These are phyloP conservation scores for Sporothrix pallida DNA, from an alignment of 2,329 filamentous ascomycete genomes.

Conservation along the genomic window DNA sequence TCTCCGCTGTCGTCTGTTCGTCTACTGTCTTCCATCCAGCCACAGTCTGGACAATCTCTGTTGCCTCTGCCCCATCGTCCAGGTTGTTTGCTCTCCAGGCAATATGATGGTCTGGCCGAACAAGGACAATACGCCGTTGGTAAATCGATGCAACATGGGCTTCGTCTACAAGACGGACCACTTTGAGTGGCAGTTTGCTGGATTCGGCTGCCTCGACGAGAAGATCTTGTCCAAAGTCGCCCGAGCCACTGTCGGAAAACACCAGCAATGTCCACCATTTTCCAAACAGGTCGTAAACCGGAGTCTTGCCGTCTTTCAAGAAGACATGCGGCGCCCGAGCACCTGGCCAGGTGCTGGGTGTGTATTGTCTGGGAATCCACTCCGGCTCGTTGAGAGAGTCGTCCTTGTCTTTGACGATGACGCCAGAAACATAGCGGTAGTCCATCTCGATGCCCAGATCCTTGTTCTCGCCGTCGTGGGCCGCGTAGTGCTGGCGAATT, in stretches of 20 bases:
- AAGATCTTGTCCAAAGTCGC: not conserved
- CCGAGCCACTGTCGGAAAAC: conserved; percentile 27
- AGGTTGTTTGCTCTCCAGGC: conserved; percentile 35
- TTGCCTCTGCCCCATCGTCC: not conserved
- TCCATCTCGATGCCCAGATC: conserved; percentile 42
- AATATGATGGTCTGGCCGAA: conserved; percentile 37
- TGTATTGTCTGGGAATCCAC: conserved; percentile 29
- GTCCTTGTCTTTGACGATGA: conserved; percentile 3
- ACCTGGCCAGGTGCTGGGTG: conserved; percentile 35
- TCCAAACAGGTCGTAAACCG: conserved; percentile 36
- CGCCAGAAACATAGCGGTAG: conserved; percentile 38
- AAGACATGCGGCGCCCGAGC: conserved; percentile 35
- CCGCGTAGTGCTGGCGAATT: conserved; percentile 36
- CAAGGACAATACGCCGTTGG: conserved; percentile 33
- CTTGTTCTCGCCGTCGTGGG: conserved; percentile 42
- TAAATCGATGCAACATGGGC: conserved; percentile 30
- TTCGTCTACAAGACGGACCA: conserved; percentile 32
- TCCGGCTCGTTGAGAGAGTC: not conserved
- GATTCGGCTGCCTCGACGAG: not conserved
- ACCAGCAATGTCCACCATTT: conserved; percentile 33
- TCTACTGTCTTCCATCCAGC: not conserved
- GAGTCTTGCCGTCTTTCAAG: conserved; percentile 28
- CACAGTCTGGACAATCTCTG: conserved; percentile 20
- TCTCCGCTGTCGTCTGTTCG: not conserved
- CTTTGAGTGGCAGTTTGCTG: conserved; percentile 28